These are phyloP conservation scores for Coemansia javaensis DNA, from an alignment of 192 early-diverging fungal genomes.

Conservation along the genomic window DNA sequence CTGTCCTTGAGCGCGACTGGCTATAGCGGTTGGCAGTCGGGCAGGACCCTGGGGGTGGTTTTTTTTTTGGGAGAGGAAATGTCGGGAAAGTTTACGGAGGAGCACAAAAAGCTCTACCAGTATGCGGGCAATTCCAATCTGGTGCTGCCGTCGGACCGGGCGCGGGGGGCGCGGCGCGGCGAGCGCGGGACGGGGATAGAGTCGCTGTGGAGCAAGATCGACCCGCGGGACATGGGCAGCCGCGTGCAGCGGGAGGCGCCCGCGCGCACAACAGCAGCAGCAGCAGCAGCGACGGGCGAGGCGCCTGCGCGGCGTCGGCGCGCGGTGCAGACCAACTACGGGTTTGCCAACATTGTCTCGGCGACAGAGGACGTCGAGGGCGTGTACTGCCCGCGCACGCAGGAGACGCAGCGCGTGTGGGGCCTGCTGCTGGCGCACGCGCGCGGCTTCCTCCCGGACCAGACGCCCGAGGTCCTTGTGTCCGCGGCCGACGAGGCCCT, in stretches of 20 bases:
- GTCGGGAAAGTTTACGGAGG: conserved; percentile 42
- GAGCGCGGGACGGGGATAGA: conserved; percentile 96
- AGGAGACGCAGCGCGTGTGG: conserved; percentile 82
- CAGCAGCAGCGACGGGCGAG: conserved; percentile 58
- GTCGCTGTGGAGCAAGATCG: conserved; percentile 81
- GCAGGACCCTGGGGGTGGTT: no score
- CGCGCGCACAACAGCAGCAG: no score
- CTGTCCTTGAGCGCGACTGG: no score
- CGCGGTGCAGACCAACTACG: conserved; percentile 51
- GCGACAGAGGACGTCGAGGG: conserved; percentile 87
- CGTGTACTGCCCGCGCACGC: conserved; percentile 84
- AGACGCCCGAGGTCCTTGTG: conserved; percentile 83
- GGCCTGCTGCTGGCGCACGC: conserved; percentile 86
- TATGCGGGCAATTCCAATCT: conserved; percentile 93
- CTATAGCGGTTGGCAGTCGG: no score
- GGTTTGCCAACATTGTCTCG: conserved; percentile 64
- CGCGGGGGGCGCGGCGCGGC: conserved; percentile 71
- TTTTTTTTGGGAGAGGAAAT: no score
- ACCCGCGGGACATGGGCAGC: conserved; percentile 80
- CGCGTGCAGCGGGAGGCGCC: conserved; percentile 65
- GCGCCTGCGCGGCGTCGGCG: no score
- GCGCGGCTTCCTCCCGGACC: conserved; percentile 76
- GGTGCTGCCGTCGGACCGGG: conserved; percentile 87
- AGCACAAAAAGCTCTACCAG: conserved; percentile 59
- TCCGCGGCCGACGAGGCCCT: conserved; percentile 86